These are phyloP conservation scores for Carallia brachiata DNA, from an alignment of 345 rosid species.

Conservation along the genomic window DNA sequence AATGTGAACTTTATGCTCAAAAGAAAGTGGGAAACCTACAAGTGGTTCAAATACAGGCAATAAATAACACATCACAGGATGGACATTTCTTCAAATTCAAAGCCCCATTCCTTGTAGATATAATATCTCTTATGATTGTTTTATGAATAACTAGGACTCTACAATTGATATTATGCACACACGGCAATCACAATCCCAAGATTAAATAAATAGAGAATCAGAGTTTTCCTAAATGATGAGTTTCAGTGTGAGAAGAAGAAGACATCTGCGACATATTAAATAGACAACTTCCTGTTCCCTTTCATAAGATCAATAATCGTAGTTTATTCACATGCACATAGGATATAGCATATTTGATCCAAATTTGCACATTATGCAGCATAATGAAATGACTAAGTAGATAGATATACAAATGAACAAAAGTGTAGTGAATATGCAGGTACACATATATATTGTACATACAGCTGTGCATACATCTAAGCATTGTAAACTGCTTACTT, in stretches of 20 bases:
- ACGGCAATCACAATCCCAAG: constrained; percentile 1
- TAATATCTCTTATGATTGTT: neutral
- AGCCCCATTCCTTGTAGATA: too few species aligned
- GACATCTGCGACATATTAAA: neutral
- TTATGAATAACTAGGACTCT: neutral
- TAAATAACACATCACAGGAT: neutral
- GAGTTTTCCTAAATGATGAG: neutral
- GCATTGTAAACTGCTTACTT: constrained; percentile 45
- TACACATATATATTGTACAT: too few species aligned
- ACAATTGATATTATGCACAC: neutral
- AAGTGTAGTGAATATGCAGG: neutral
- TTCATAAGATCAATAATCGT: too few species aligned
- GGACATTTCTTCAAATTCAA: too few species aligned
- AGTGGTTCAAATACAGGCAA: neutral
- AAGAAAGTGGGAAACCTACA: neutral
- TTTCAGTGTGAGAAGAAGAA: neutral
- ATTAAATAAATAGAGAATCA: neutral
- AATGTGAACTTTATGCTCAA: constrained; percentile 1
- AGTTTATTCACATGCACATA: too few species aligned
- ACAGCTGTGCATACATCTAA: neutral
- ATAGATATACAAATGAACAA: too few species aligned
- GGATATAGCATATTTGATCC: too few species aligned
- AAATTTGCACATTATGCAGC: too few species aligned
- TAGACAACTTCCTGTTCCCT: too few species aligned
- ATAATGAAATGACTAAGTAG: too few species aligned